phyloP scores from a whole-genome alignment of 371 early-diverging fungal genomes.

The Syncephalastrum racemosum region DNA sequence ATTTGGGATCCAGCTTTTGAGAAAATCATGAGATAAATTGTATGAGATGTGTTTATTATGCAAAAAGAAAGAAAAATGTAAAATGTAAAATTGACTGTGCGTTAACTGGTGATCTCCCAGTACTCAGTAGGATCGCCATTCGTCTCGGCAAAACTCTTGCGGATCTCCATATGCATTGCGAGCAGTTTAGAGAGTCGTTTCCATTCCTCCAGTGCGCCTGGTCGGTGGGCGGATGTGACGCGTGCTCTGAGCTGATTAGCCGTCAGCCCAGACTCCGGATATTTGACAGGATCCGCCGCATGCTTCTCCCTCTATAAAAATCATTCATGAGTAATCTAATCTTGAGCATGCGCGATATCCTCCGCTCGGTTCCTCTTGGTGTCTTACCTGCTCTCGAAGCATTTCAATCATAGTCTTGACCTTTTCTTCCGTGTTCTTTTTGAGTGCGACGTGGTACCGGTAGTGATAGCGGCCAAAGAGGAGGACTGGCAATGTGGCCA shows the following conservation, averaged over 20 bases:
- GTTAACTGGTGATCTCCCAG: conserved; percentile 17
- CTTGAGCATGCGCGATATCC: no score
- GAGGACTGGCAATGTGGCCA: conserved; percentile 5
- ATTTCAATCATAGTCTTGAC: not conserved
- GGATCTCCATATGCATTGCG: conserved; percentile 10
- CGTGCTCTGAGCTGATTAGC: conserved; percentile 11
- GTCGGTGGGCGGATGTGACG: conserved; percentile 6
- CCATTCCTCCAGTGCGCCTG: conserved; percentile 16
- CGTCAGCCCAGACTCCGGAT: conserved; percentile 11
- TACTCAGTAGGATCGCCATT: conserved; percentile 17
- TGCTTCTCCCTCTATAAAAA: conserved; percentile 16
- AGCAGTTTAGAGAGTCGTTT: conserved; percentile 7
- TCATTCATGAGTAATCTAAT: not conserved
- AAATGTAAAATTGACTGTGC: no score
- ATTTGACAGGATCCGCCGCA: conserved; percentile 6
- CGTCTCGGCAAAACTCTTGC: conserved; percentile 11
- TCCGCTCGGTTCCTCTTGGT: not conserved
- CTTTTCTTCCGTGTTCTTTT: conserved; percentile 7
- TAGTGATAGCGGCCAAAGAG: conserved; percentile 6
- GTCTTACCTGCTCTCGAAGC: conserved; percentile 17
- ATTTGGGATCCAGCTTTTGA: no score
- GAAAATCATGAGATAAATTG: no score
- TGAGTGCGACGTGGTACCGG: not conserved
- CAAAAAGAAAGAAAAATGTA: no score
- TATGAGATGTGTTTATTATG: no score